Evolutionary conservation across 352 stramenopile species (phyloP), one percentile per base, ranked within the genome.

Genomic region (Phytophthora cactorum): DNA sequence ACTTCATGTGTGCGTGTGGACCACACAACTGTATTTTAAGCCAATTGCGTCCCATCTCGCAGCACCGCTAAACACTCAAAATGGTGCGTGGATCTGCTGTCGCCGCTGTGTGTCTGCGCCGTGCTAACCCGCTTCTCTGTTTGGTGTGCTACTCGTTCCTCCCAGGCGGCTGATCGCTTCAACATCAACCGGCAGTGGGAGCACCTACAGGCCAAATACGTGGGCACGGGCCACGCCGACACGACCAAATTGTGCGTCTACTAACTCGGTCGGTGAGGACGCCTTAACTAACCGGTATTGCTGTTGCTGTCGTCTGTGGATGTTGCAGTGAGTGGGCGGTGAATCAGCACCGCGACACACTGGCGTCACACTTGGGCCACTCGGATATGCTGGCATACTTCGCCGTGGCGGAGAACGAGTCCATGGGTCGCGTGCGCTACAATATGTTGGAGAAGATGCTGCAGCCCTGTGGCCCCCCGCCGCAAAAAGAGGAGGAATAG

Each of bases 301-400:
- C 17, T 9, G 9, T 54, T 55, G 29, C 11, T 54, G 12, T 52
- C 52, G 12, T 52, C 52, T 52, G 14, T 34, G 52, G 17, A 39
- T 65, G 14, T 14, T 53, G 36, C 69, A 97, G 92, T 75, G 97
- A 99, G 78, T 99, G 96, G 96, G 84, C 97, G 0, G 96, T 97
- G 17, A 99, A 99, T 80, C 96, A 99, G 82, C 97, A 99, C 77
- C 95, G 98, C 11, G 98, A 99, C 79, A 99, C 97, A 7, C 82
- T 99, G 38, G 97, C 97, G 5, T 98, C 91, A 52, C 96, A 99
- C 70, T 71, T 99, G 28, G 97, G 97, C 28, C 97, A 99, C 78
- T 95, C 96, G 66, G 97, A 99, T 84, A 97, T 99, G 89, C 71
- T 99, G 7, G 91, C 80, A 28, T 99, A 99, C 79, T 98, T 99